These are phyloP conservation scores for Rubus parviflorus DNA, from an alignment of 306 rosid genomes.

Conservation along the genomic window DNA sequence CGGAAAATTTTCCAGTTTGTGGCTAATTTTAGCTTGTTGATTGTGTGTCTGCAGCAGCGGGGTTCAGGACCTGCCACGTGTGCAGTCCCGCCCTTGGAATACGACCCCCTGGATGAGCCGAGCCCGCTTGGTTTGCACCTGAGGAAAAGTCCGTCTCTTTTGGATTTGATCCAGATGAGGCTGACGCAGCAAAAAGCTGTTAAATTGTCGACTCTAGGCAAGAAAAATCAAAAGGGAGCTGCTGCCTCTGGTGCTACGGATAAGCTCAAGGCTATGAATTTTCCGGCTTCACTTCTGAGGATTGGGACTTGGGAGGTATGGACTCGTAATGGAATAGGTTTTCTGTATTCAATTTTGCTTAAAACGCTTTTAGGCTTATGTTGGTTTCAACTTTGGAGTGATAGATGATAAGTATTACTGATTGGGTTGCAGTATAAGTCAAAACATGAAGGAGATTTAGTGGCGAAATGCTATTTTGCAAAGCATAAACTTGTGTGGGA, in stretches of 20 bases:
- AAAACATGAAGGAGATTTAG: conserved; percentile 80
- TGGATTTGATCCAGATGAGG: conserved; percentile 87
- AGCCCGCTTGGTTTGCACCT: conserved; percentile 82
- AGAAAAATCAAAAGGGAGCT: conserved; percentile 45
- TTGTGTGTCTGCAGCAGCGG: conserved; percentile 20
- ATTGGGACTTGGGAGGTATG: conserved; percentile 81
- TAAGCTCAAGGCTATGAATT: conserved; percentile 80
- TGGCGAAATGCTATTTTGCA: conserved; percentile 82
- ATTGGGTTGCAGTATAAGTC: conserved; percentile 64
- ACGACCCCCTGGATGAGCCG: conserved; percentile 72
- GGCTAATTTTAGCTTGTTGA: neutral
- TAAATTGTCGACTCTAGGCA: conserved; percentile 26
- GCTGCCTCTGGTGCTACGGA: conserved; percentile 31
- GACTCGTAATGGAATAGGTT: neutral
- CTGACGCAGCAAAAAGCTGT: conserved; percentile 48
- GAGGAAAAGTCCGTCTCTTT: conserved; percentile 73
- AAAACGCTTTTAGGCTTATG: neutral
- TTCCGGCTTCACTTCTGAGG: conserved; percentile 61
- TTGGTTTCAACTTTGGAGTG: conserved; percentile 8
- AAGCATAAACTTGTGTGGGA: conserved; percentile 95
- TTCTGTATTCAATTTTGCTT: neutral
- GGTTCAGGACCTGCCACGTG: conserved; percentile 26
- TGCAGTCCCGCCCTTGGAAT: conserved; percentile 25
- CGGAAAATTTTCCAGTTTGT: too few species aligned
- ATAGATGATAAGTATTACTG: neutral